Base-by-base conservation (phyloP, 148 eudicot species). In the Nyssa sinensis region DNA sequence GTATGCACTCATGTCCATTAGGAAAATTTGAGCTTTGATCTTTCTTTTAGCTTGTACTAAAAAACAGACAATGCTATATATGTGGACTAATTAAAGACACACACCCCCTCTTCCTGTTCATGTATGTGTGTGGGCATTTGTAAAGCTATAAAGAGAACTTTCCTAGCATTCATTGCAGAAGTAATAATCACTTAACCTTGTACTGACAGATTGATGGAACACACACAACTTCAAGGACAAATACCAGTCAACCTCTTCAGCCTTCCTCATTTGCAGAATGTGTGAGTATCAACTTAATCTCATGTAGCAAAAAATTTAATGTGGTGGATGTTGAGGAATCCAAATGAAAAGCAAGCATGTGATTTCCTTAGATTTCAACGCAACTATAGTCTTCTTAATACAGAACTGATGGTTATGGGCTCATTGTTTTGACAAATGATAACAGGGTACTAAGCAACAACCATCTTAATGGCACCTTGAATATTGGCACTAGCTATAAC, bases 191-290 rank as follows among this genome's bases (percentile, higher is more conserved):
- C 35, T 67, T 71, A 53, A 49, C 65, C 28, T 60, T 24, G 30
- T 69, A 37, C 70, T 77, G 29, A 73, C 89, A 93, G 98, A 71
- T 67, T 71, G 77, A 87, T 92, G 94, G 91, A 87, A 33, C 25
- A 58, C 8, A 85, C 96, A 35, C 77, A 71, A 68, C 85, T 94
- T 71, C 77, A 66, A 70, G 97, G 97, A 80, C 57, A 68, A 62
- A 68, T 94, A 74, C 97, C 98, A 4, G 83, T 41, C 75, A 69
- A 76, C 73, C 74, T 92, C 60, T 94, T 94, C 85, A 67, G 82
- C 84, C 83, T 87, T 57, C 80, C 91, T 73, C 76, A 79, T 11
- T 76, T 94, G 78, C 83, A 89, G 83, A 83, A 81, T 39, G 79
- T 77, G 80, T 77, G 64, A 70, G 80, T 70, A 19, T 51, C 57